A percentile compares a stretch with the other conserved stretches of the same genome.
These are phyloP conservation scores for Glycine latifolia DNA, from an alignment of 306 rosid genomes.

Conservation along the genomic window DNA sequence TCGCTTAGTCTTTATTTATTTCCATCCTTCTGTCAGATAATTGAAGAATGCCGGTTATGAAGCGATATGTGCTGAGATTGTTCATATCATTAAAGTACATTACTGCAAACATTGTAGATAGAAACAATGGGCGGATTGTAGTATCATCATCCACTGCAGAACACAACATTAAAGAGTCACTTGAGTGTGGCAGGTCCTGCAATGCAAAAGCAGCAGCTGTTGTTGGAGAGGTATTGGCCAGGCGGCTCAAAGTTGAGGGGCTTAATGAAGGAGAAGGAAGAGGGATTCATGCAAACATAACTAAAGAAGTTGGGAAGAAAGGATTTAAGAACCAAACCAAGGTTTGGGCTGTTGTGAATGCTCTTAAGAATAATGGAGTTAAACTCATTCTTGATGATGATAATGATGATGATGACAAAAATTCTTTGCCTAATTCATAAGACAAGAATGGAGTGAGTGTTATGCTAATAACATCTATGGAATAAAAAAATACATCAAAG, in stretches of 20 bases:
- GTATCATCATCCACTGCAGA: constrained; percentile 80
- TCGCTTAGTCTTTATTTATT: background rate
- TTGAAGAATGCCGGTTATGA: constrained; percentile 68
- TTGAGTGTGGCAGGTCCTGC: constrained; percentile 86
- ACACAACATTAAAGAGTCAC: constrained; percentile 74
- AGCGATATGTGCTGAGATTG: constrained; percentile 82
- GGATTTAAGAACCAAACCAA: constrained; percentile 85
- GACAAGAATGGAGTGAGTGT: constrained; percentile 7
- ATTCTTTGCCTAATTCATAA: constrained; percentile 44
- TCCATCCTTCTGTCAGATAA: constrained; percentile 29
- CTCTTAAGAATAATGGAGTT: constrained; percentile 77
- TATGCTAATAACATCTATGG: constrained; percentile 25
- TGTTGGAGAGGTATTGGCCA: constrained; percentile 92
- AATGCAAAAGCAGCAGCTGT: constrained; percentile 87
- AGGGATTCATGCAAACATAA: constrained; percentile 80
- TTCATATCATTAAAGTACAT: constrained; percentile 90
- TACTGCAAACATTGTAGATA: constrained; percentile 85
- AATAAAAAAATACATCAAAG: background rate
- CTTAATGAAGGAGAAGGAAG: constrained; percentile 80
- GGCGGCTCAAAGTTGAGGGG: constrained; percentile 86
- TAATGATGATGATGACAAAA: constrained; percentile 54
- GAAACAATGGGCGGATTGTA: constrained; percentile 84
- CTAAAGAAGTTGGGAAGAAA: constrained; percentile 81
- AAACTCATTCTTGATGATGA: constrained; percentile 72
- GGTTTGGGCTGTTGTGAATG: constrained; percentile 86